A percentile compares a stretch with the other conserved stretches of the same genome.
Evolutionary conservation across 2,329 filamentous ascomycete genomes (phyloP).

Genomic region (Sporothrix inflata): DNA sequence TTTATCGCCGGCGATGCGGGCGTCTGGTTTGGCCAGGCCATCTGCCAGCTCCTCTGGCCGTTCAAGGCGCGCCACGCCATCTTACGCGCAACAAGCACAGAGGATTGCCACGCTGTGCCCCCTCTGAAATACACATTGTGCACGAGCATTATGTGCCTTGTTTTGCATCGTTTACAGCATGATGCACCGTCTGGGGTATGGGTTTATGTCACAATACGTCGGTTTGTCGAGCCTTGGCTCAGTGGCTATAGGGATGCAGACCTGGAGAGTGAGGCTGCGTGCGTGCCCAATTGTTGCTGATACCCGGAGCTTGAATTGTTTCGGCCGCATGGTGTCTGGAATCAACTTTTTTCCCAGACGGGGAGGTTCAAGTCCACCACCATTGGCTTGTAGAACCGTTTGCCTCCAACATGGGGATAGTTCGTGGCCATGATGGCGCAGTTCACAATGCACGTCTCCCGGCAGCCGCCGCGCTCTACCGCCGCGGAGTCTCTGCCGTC

Average conservation of each 20-base stretch:
- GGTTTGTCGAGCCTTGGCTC: no score
- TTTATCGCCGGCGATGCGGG: background rate
- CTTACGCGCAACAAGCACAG: background rate
- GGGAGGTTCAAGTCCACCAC: conserved; percentile 81
- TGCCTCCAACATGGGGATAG: conserved; percentile 64
- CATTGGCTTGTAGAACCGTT: conserved; percentile 75
- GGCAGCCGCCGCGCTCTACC: conserved; percentile 44
- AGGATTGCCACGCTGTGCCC: background rate
- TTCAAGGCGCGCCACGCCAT: background rate
- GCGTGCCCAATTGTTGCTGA: background rate
- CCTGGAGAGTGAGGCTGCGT: background rate
- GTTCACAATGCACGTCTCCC: conserved; percentile 79
- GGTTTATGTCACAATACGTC: background rate
- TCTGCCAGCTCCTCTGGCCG: background rate
- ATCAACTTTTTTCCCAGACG: conserved; percentile 47
- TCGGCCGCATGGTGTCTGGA: background rate
- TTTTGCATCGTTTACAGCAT: background rate
- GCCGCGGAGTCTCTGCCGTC: conserved; percentile 52
- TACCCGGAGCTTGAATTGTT: no score
- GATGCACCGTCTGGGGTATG: background rate
- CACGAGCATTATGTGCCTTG: background rate
- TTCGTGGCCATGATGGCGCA: conserved; percentile 72
- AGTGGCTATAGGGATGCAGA: no score
- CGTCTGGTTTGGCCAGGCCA: background rate
- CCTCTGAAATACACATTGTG: background rate